phyloP scores from a whole-genome alignment of 441 rosid species.

The Biscutella laevigata region DNA sequence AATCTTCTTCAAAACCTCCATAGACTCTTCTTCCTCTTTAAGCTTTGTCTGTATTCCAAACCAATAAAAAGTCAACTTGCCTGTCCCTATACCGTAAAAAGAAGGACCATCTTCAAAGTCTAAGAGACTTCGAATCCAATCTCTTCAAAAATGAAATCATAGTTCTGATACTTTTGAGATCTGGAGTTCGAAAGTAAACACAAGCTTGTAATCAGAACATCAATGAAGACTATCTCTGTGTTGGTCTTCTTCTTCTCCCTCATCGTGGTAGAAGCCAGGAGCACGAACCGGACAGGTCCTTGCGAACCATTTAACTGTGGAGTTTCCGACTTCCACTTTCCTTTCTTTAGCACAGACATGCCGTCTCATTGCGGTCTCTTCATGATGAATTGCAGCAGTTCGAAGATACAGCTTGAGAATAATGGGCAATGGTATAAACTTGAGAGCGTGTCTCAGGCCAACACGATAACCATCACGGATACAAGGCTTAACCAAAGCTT shows the following conservation, averaged over 20 bases:
- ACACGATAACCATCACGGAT: slow-evolving; percentile 23
- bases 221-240: slow-evolving; percentile 16
- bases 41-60: slow-evolving; percentile 14
- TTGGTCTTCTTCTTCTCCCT: slow-evolving; percentile 14
- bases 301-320: slow-evolving; percentile 24
- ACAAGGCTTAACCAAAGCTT: slow-evolving; percentile 13
- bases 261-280: slow-evolving; percentile 5
- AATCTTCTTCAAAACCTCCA: slow-evolving; percentile 7
- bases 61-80: slow-evolving; percentile 18
- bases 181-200: background rate
- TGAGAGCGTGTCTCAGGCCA: slow-evolving; percentile 23
- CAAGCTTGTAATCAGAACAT: slow-evolving; percentile 10
- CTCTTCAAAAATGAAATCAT: slow-evolving; percentile 2
- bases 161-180: slow-evolving; percentile 13
- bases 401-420: slow-evolving; percentile 24
- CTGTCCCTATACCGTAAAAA: slow-evolving; percentile 8
- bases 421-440: slow-evolving; percentile 20
- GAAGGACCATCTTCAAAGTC: background rate
- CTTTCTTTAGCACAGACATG: slow-evolving; percentile 19
- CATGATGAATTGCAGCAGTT: slow-evolving; percentile 19
- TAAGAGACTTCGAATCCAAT: background rate
- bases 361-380: slow-evolving; percentile 25
- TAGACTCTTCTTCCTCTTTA: slow-evolving; percentile 4
- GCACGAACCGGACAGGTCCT: background rate
- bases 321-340: slow-evolving; percentile 12